Conservation (phyloP, 257 asterid species). For the Gardenia jasminoides region DNA sequence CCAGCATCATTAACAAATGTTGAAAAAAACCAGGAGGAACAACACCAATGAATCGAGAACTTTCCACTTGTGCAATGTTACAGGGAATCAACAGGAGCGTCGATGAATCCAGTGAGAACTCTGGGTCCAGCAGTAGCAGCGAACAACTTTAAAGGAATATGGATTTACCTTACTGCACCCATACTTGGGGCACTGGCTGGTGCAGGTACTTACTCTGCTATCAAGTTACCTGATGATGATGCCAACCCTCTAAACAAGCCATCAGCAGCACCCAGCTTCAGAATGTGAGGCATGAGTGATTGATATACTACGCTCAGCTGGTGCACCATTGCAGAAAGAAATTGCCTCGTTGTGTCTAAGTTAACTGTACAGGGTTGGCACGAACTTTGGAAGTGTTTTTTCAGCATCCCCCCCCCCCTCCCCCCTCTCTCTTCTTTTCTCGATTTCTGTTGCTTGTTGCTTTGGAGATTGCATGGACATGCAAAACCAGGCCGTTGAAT, state of each 20-base stretch:
- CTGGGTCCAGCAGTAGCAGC: conserved; percentile 84
- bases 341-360: neutral
- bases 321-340: neutral
- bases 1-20: neutral
- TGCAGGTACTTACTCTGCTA: conserved; percentile 69
- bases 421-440: neutral
- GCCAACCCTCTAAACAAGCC: conserved; percentile 29
- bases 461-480: neutral
- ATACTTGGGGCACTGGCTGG: conserved; percentile 73
- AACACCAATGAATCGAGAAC: neutral
- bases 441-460: neutral
- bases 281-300: conserved; percentile 31
- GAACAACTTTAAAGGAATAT: conserved; percentile 66
- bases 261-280: conserved; percentile 51
- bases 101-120: conserved; percentile 91
- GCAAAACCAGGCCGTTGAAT: neutral
- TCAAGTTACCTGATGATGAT: conserved; percentile 51
- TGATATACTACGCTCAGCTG: neutral
- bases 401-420: no score
- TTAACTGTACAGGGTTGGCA: neutral
- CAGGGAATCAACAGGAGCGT: conserved; percentile 74
- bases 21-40: neutral
- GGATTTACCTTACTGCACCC: conserved; percentile 86
- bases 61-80: neutral
- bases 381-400: neutral